phyloP scores from a whole-genome alignment of 2,329 filamentous ascomycete genomes.

The Hymenoscyphus occultus region DNA sequence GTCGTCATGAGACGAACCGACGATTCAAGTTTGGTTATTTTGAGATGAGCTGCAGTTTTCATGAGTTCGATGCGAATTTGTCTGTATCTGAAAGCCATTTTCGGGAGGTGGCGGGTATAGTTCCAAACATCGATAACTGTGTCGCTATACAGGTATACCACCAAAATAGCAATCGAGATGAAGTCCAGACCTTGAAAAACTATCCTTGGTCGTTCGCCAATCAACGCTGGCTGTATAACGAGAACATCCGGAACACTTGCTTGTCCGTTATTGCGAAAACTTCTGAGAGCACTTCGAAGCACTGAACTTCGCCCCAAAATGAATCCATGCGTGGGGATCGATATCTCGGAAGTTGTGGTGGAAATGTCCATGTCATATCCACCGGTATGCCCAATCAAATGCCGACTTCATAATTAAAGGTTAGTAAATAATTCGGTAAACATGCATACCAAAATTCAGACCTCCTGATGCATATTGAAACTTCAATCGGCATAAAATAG shows the following conservation, averaged over 20 bases:
- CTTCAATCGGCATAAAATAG: not conserved
- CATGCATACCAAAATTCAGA: not conserved
- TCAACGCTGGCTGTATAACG: constrained; percentile 45
- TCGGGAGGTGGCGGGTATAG: constrained; percentile 59
- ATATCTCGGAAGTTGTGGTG: constrained; percentile 64
- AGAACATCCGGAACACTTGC: constrained; percentile 60
- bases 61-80: constrained; percentile 83
- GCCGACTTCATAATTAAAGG: constrained; percentile 33
- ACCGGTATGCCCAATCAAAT: constrained; percentile 44
- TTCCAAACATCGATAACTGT: constrained; percentile 83
- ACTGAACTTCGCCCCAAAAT: constrained; percentile 71
- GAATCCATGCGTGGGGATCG: constrained; percentile 80
- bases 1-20: constrained; percentile 72
- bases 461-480: not conserved
- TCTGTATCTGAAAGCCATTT: constrained; percentile 69
- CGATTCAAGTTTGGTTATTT: constrained; percentile 69
- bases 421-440: not conserved
- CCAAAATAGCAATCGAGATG: constrained; percentile 74
- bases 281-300: constrained; percentile 59
- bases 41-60: constrained; percentile 71
- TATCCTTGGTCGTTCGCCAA: constrained; percentile 49
- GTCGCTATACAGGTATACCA: constrained; percentile 80
- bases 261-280: constrained; percentile 52
- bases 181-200: constrained; percentile 71
- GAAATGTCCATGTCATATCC: constrained; percentile 42